Percentiles rank a stretch among this genome's conserved stretches.
phyloP scores from a whole-genome alignment of 2,329 filamentous ascomycete genomes.

The Harringtonia aguacate region DNA sequence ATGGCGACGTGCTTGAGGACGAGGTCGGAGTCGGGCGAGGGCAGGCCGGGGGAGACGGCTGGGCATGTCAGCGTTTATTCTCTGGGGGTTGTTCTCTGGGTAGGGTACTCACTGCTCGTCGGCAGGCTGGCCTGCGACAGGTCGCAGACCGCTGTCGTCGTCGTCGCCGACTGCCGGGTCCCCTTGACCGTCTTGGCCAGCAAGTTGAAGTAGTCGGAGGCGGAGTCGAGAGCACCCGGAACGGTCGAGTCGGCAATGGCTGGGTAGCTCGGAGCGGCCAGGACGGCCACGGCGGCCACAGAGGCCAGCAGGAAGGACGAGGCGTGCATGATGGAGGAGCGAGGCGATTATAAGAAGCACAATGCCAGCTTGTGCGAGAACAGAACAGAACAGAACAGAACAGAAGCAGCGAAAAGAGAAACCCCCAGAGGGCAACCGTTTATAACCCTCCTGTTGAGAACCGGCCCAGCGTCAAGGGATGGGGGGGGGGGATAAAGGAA shows the following conservation, averaged over 20 bases:
- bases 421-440: conserved; percentile 4
- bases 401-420: conserved; percentile 5
- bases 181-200: conserved; percentile 43
- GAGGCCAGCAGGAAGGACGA: conserved; percentile 34
- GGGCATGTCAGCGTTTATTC: background rate
- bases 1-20: conserved; percentile 68
- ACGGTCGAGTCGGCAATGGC: conserved; percentile 26
- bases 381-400: too few relatives aligned
- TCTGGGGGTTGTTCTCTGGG: too few relatives aligned
- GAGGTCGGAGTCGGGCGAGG: conserved; percentile 48
- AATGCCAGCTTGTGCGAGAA: too few relatives aligned
- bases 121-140: conserved; percentile 40
- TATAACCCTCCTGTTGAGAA: too few relatives aligned
- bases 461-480: background rate
- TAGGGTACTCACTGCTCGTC: conserved; percentile 28
- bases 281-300: conserved; percentile 32
- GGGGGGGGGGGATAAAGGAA: background rate
- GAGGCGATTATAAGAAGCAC: too few relatives aligned
- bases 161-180: conserved; percentile 29
- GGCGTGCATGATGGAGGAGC: conserved; percentile 32
- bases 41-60: conserved; percentile 18
- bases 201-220: conserved; percentile 52
- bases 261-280: conserved; percentile 36
- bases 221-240: conserved; percentile 30
- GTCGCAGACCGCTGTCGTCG: conserved; percentile 38